phyloP scores from a whole-genome alignment of 2,329 filamentous ascomycete genomes.

The Aspergillus pseudotamarii region DNA sequence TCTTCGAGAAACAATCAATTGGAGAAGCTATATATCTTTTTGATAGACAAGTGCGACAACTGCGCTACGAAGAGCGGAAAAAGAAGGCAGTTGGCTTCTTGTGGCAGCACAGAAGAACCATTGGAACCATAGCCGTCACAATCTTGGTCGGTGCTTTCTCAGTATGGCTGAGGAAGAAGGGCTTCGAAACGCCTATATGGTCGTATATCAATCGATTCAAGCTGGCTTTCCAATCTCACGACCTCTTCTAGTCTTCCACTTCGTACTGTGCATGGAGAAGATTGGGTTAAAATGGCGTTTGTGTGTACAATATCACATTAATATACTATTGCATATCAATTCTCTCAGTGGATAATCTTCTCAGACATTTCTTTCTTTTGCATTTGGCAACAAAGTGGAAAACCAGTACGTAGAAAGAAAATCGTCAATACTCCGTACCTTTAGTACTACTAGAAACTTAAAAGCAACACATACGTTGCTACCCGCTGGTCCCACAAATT shows the following conservation, averaged over 20 bases:
- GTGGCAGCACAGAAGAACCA: slow-evolving; percentile 68
- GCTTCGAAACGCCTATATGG: slow-evolving; percentile 39
- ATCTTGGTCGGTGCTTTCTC: slow-evolving; percentile 69
- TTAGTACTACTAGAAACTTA: not conserved
- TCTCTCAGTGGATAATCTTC: not conserved
- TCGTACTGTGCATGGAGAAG: not conserved
- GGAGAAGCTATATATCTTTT: slow-evolving; percentile 71
- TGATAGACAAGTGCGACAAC: slow-evolving; percentile 68
- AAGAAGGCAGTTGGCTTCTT: slow-evolving; percentile 55
- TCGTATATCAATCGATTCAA: slow-evolving; percentile 34
- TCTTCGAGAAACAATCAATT: slow-evolving; percentile 59
- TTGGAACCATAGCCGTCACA: slow-evolving; percentile 63
- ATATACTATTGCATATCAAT: not conserved
- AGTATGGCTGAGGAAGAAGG: slow-evolving; percentile 62
- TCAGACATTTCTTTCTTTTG: not conserved
- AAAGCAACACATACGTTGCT: not conserved
- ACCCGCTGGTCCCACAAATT: not conserved
- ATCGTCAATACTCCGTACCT: too few relatives aligned
- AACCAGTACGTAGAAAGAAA: not conserved
- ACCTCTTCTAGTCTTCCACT: slow-evolving; percentile 13
- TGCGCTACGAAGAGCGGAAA: slow-evolving; percentile 66
- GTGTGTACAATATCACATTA: not conserved
- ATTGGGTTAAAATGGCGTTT: not conserved
- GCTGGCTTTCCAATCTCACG: slow-evolving; percentile 22
- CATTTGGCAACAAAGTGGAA: not conserved